Conservation (phyloP, 1,139 yeast genomes). For the Geotrichum europaeum region DNA sequence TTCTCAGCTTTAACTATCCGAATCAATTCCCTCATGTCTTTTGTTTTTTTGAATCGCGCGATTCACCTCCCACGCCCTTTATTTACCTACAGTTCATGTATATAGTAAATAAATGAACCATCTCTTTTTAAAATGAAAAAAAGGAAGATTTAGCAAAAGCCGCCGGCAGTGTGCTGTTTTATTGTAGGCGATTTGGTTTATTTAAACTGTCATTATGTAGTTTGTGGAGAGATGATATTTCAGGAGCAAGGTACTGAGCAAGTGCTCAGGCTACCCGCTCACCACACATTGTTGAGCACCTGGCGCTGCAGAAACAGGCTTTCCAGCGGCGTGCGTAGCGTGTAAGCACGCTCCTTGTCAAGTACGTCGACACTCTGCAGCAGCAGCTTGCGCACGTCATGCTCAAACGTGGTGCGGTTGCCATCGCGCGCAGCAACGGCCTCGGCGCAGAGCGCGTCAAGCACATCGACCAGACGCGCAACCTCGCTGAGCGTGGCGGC, state of each 20-base stretch:
- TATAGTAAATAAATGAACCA: not conserved
- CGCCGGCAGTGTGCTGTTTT: not conserved
- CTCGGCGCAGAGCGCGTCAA: not conserved
- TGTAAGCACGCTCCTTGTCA: conserved; percentile 22
- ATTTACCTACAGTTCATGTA: not conserved
- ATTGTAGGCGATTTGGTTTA: not conserved
- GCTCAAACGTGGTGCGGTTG: conserved; percentile 20
- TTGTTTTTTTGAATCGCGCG: not conserved
- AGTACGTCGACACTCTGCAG: conserved; percentile 26
- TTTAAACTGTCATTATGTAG: not conserved
- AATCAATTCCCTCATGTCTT: not conserved
- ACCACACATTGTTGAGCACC: not conserved
- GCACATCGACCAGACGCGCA: not conserved
- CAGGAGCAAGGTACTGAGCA: not conserved
- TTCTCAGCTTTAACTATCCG: not conserved
- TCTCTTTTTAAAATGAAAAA: not conserved
- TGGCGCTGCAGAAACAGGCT: not conserved
- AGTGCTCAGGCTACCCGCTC: not conserved
- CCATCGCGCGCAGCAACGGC: not conserved
- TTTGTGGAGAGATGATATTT: not conserved
- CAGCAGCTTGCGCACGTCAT: conserved; percentile 24
- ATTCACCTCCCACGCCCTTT: not conserved
- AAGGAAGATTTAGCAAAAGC: not conserved
- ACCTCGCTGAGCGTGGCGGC: not conserved
- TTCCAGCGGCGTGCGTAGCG: conserved; percentile 24